phyloP scores from a whole-genome alignment of 2,329 filamentous ascomycete genomes.

The Xylaria arbuscula region DNA sequence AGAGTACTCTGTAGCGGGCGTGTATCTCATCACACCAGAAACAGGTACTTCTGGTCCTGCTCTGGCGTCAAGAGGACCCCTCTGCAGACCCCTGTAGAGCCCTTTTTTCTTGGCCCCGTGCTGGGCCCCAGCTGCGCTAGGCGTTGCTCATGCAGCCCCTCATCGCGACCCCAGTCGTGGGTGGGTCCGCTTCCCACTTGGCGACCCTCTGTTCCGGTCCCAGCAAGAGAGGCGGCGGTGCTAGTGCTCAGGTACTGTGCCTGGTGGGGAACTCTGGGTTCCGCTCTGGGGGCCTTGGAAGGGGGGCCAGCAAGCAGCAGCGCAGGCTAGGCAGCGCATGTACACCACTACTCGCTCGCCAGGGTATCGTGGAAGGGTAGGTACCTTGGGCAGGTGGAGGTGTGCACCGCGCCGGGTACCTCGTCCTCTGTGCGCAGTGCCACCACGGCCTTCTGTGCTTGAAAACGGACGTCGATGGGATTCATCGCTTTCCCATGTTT shows the following conservation, averaged over 20 bases:
- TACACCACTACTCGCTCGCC: neutral
- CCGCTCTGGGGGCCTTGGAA: conserved; percentile 14
- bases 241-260: conserved; percentile 34
- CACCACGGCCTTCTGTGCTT: conserved; percentile 35
- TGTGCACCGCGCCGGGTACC: conserved; percentile 19
- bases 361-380: conserved; percentile 1
- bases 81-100: conserved; percentile 8
- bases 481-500: conserved; percentile 51
- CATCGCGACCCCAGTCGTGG: conserved; percentile 18
- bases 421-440: conserved; percentile 25
- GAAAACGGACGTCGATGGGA: conserved; percentile 48
- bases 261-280: conserved; percentile 20
- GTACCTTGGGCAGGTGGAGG: neutral
- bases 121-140: neutral
- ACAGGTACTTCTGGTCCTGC: neutral
- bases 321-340: neutral
- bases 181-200: conserved; percentile 29
- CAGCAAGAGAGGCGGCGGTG: conserved; percentile 25
- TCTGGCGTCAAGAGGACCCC: conserved; percentile 16
- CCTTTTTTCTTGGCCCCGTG: conserved; percentile 11
- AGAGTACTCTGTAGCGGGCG: conserved; percentile 24
- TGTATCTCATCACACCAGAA: conserved; percentile 25
- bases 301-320: conserved; percentile 12
- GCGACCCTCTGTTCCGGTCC: conserved; percentile 33
- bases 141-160: conserved; percentile 18